Evolutionary conservation across 257 asterid genomes (phyloP).

Genomic region (Fraxinus cuspidata): DNA sequence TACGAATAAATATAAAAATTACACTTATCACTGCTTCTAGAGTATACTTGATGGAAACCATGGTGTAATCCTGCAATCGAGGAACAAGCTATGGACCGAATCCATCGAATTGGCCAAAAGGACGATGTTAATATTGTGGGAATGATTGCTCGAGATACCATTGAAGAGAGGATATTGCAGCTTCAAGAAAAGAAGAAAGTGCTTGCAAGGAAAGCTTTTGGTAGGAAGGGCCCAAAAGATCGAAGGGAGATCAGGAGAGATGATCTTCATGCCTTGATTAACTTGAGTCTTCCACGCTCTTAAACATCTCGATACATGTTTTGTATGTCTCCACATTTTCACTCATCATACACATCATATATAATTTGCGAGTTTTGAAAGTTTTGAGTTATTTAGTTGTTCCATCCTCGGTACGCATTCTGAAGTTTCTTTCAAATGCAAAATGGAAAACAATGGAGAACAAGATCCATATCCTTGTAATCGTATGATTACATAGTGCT

Average conservation of each 20-base stretch:
- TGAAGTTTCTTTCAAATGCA: background rate
- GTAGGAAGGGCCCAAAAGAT: conserved; percentile 45
- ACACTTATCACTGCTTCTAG: conserved; percentile 80
- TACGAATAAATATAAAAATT: no score
- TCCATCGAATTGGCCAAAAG: conserved; percentile 87
- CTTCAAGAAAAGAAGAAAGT: conserved; percentile 72
- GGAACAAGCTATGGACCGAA: conserved; percentile 96
- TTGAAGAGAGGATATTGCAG: conserved; percentile 74
- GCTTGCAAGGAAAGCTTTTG: conserved; percentile 70
- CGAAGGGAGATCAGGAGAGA: conserved; percentile 57
- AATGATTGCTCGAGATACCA: conserved; percentile 69
- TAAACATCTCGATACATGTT: background rate
- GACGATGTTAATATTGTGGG: conserved; percentile 71
- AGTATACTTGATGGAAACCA: conserved; percentile 82
- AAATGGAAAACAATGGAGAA: background rate
- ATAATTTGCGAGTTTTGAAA: background rate
- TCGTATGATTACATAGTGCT: background rate
- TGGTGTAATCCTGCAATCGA: conserved; percentile 99
- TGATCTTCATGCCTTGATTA: conserved; percentile 71
- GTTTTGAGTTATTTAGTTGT: background rate
- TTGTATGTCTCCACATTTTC: background rate
- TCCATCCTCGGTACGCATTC: background rate
- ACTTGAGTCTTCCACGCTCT: conserved; percentile 31
- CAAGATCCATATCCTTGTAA: background rate
- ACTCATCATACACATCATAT: no score